Evolutionary conservation across 2,329 filamentous ascomycete species (phyloP).

Genomic region (Emmonsia crescens): DNA sequence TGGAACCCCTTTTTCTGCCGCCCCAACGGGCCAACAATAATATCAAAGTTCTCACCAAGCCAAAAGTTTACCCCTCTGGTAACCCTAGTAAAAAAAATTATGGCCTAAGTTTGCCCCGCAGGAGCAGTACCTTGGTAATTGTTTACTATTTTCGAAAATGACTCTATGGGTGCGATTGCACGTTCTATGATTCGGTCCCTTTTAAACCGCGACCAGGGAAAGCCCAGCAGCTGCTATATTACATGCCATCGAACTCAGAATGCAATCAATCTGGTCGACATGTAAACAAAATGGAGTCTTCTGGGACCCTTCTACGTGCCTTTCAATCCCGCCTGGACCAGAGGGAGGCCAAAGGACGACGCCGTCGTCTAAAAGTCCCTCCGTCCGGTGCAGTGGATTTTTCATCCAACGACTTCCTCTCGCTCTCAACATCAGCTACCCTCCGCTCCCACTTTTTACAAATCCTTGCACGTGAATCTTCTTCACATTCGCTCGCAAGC

Average conservation of each 20-base stretch:
- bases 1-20: neutral
- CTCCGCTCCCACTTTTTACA: conserved; percentile 41
- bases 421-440: conserved; percentile 39
- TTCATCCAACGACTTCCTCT: conserved; percentile 57
- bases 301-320: conserved; percentile 19
- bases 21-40: neutral
- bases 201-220: neutral
- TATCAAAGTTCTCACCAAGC: neutral
- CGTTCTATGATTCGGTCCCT: neutral
- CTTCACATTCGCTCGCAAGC: conserved; percentile 39
- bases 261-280: neutral
- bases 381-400: conserved; percentile 43
- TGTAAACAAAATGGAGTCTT: conserved; percentile 1
- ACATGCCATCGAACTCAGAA: neutral
- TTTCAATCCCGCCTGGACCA: conserved; percentile 26
- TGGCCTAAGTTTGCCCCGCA: neutral
- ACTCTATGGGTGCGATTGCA: neutral
- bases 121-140: neutral
- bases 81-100: neutral
- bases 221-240: neutral
- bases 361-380: conserved; percentile 38
- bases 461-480: conserved; percentile 30
- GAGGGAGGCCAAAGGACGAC: conserved; percentile 34
- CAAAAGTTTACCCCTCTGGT: neutral
- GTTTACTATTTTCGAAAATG: neutral